Evolutionary conservation across 768 basidiomycete genomes (phyloP).

Genomic region (Leccinum incarnatum): DNA sequence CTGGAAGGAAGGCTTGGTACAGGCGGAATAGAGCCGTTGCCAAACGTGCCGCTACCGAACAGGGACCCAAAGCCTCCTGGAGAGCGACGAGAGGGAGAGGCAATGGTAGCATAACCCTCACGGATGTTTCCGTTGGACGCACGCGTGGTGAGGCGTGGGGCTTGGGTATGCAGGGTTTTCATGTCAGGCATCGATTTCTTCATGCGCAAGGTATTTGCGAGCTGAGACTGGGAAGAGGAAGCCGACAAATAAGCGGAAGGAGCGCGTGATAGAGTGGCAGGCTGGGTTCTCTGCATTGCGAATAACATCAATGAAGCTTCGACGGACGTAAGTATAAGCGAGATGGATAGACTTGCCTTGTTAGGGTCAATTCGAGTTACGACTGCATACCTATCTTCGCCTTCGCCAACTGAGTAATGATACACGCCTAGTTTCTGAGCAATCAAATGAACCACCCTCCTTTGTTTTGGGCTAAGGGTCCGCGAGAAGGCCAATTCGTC

Average conservation of each 20-base stretch:
- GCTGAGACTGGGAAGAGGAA: slow-evolving; percentile 42
- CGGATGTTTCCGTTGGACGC: slow-evolving; percentile 89
- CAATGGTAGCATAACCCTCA: slow-evolving; percentile 82
- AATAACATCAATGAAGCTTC: slow-evolving; percentile 15
- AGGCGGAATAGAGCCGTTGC: slow-evolving; percentile 53
- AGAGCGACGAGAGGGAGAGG: slow-evolving; percentile 75
- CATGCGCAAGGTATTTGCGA: slow-evolving; percentile 62
- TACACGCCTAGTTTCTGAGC: slow-evolving; percentile 96
- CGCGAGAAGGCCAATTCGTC: slow-evolving; percentile 98
- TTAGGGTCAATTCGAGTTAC: slow-evolving; percentile 89
- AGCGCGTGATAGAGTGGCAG: slow-evolving; percentile 67
- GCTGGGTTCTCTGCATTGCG: slow-evolving; percentile 41
- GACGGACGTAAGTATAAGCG: slow-evolving; percentile 18
- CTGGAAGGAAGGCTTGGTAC: slow-evolving; percentile 74
- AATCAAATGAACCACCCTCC: slow-evolving; percentile 91
- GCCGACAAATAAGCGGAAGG: slow-evolving; percentile 78
- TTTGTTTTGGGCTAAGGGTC: slow-evolving; percentile 77
- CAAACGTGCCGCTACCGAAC: slow-evolving; percentile 48
- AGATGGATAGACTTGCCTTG: slow-evolving; percentile 50
- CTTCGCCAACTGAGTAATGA: slow-evolving; percentile 91
- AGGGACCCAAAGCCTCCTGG: slow-evolving; percentile 70
- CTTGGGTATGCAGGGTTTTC: slow-evolving; percentile 79
- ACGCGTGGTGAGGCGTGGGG: slow-evolving; percentile 74
- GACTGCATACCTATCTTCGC: slow-evolving; percentile 90
- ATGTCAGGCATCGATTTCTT: slow-evolving; percentile 99